phyloP scores from a whole-genome alignment of 2,329 filamentous ascomycete genomes.

The Beauveria australis region DNA sequence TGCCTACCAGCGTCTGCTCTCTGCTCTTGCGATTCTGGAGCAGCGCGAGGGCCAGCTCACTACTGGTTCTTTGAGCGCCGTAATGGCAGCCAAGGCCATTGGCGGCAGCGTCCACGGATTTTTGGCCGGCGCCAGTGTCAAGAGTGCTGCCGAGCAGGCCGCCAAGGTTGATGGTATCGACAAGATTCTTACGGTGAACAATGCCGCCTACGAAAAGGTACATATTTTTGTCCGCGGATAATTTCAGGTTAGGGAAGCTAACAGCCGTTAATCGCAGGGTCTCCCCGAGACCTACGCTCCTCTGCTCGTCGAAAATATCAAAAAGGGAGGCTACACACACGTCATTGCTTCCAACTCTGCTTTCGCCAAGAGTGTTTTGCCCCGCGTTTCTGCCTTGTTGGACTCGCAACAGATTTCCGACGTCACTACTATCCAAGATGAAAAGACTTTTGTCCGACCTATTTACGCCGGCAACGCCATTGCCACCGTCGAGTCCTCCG shows the following conservation, averaged over 20 bases:
- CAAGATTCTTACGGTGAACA: slow-evolving; percentile 85
- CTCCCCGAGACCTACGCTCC: slow-evolving; percentile 93
- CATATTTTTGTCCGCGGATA: not conserved
- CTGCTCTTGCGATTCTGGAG: slow-evolving; percentile 85
- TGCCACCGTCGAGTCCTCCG: slow-evolving; percentile 84
- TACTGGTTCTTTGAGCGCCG: slow-evolving; percentile 69
- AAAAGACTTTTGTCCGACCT: slow-evolving; percentile 90
- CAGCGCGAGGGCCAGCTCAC: slow-evolving; percentile 86
- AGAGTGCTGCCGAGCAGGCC: slow-evolving; percentile 69
- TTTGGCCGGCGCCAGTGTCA: slow-evolving; percentile 71
- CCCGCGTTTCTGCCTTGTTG: slow-evolving; percentile 81
- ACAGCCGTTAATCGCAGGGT: slow-evolving; percentile 43
- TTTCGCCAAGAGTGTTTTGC: slow-evolving; percentile 92
- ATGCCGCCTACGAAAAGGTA: slow-evolving; percentile 86
- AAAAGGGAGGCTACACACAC: slow-evolving; percentile 89
- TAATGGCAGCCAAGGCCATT: slow-evolving; percentile 79
- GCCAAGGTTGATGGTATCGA: slow-evolving; percentile 85
- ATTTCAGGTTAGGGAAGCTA: not conserved
- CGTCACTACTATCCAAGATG: slow-evolving; percentile 75
- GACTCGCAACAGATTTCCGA: slow-evolving; percentile 93
- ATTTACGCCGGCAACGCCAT: slow-evolving; percentile 98
- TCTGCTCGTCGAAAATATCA: slow-evolving; percentile 89
- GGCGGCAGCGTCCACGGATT: slow-evolving; percentile 83
- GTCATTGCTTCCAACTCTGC: slow-evolving; percentile 85
- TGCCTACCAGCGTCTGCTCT: slow-evolving; percentile 51